A percentile compares a stretch with the other conserved stretches of the same genome.
phyloP scores from a whole-genome alignment of 352 stramenopile species.

The Globisporangium cederbergense region DNA sequence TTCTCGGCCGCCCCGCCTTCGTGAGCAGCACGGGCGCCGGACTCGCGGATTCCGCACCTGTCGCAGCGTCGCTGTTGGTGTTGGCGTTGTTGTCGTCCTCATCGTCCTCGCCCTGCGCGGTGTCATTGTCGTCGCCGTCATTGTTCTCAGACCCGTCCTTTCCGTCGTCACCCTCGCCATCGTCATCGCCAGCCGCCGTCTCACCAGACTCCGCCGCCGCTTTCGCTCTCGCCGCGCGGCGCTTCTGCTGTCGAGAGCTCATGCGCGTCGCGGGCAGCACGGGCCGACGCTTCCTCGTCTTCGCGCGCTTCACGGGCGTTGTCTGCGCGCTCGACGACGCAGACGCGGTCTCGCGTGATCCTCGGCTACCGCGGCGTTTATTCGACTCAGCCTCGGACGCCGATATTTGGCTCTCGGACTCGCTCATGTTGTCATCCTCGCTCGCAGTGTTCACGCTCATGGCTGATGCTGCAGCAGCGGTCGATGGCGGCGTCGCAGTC shows the following conservation, averaged over 20 bases:
- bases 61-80: slow-evolving; percentile 13
- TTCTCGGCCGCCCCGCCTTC: slow-evolving; percentile 42
- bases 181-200: slow-evolving; percentile 5
- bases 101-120: slow-evolving; percentile 30
- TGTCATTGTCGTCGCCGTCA: slow-evolving; percentile 23
- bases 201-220: slow-evolving; percentile 21
- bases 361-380: slow-evolving; percentile 20
- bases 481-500: slow-evolving; percentile 5
- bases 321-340: slow-evolving; percentile 18
- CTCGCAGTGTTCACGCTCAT: slow-evolving; percentile 22
- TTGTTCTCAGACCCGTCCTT: slow-evolving; percentile 18
- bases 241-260: slow-evolving; percentile 70
- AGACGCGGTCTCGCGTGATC: slow-evolving; percentile 9
- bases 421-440: slow-evolving; percentile 43
- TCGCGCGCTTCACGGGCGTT: slow-evolving; percentile 27
- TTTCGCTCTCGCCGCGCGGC: slow-evolving; percentile 34
- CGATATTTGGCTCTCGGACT: slow-evolving; percentile 56
- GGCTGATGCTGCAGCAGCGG: not conserved
- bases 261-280: slow-evolving; percentile 49
- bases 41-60: not conserved
- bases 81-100: slow-evolving; percentile 28
- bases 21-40: slow-evolving; percentile 24
- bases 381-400: slow-evolving; percentile 45
- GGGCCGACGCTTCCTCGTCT: slow-evolving; percentile 41
- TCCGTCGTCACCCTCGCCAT: slow-evolving; percentile 7